Evolutionary conservation across 495 filamentous ascomycete species (phyloP).

Genomic region (Daldinia grandis): DNA sequence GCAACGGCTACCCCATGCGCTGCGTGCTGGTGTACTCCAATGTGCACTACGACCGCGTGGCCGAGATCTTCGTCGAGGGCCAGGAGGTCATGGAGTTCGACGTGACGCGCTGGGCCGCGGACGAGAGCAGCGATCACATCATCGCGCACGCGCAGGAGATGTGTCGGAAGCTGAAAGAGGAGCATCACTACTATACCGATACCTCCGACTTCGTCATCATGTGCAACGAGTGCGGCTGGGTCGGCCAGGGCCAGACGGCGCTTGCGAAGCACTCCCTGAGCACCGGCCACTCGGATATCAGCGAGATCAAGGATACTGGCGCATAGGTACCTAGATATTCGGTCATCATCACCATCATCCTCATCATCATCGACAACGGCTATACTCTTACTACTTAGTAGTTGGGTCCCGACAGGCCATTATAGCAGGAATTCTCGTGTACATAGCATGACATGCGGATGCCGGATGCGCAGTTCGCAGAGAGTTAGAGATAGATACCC

Average conservation of each 20-base stretch:
- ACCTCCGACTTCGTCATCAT: conserved; percentile 82
- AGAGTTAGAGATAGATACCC: not conserved
- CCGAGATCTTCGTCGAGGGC: conserved; percentile 69
- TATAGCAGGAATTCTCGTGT: not conserved
- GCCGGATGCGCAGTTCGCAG: not conserved
- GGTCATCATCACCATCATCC: too few species aligned
- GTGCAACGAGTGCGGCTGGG: conserved; percentile 73
- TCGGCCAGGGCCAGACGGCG: conserved; percentile 74
- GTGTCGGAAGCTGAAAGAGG: conserved; percentile 69
- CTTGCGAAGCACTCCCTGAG: conserved; percentile 16
- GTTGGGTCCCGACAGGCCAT: not conserved
- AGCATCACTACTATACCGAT: conserved; percentile 89
- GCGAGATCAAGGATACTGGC: conserved; percentile 27
- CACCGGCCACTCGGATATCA: conserved; percentile 24
- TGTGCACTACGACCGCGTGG: conserved; percentile 95
- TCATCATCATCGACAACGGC: too few species aligned
- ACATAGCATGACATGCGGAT: not conserved
- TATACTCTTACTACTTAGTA: not conserved
- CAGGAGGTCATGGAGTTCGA: conserved; percentile 70
- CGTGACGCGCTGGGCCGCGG: conserved; percentile 76
- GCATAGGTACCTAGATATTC: not conserved
- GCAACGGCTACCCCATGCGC: conserved; percentile 60
- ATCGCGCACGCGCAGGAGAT: conserved; percentile 74
- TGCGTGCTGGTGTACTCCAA: conserved; percentile 92
- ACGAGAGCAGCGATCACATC: conserved; percentile 66